phyloP scores from a whole-genome alignment of 257 asterid genomes.

The Rehmannia glutinosa region DNA sequence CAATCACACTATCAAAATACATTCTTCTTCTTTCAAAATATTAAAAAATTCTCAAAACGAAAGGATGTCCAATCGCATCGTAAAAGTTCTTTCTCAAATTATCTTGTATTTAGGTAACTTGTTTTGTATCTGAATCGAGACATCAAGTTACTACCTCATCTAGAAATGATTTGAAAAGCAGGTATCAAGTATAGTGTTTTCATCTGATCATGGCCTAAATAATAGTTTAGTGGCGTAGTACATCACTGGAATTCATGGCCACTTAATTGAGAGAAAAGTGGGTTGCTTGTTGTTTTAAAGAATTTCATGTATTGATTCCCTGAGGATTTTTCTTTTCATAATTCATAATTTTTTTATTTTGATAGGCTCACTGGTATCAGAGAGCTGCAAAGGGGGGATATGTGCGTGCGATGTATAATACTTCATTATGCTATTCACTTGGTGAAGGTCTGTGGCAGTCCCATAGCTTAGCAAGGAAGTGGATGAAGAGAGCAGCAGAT shows the following conservation, averaged over 20 bases:
- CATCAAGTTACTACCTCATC: neutral
- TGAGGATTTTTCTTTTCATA: neutral
- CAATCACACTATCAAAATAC: too few species aligned
- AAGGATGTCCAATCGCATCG: too few species aligned
- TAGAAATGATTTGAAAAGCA: neutral
- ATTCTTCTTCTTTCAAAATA: too few species aligned
- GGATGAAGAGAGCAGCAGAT: constrained; percentile 88
- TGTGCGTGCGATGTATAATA: constrained; percentile 85
- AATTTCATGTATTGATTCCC: neutral
- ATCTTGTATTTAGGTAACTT: too few species aligned
- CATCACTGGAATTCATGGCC: neutral
- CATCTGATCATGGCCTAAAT: neutral
- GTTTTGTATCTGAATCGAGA: neutral
- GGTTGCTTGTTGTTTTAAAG: too few species aligned
- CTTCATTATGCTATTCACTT: constrained; percentile 54
- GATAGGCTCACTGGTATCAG: constrained; percentile 68
- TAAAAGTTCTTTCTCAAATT: too few species aligned
- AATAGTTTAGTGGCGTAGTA: neutral
- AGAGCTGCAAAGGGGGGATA: constrained; percentile 84
- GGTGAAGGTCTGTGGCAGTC: constrained; percentile 65
- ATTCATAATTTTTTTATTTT: constrained; percentile 8
- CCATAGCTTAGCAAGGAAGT: constrained; percentile 49
- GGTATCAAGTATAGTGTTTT: neutral
- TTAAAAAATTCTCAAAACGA: too few species aligned
- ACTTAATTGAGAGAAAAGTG: neutral